Evolutionary conservation across 371 early-diverging fungal species (phyloP), one percentile per base, ranked within the genome.

Genomic region (Chytridiales sp.): DNA sequence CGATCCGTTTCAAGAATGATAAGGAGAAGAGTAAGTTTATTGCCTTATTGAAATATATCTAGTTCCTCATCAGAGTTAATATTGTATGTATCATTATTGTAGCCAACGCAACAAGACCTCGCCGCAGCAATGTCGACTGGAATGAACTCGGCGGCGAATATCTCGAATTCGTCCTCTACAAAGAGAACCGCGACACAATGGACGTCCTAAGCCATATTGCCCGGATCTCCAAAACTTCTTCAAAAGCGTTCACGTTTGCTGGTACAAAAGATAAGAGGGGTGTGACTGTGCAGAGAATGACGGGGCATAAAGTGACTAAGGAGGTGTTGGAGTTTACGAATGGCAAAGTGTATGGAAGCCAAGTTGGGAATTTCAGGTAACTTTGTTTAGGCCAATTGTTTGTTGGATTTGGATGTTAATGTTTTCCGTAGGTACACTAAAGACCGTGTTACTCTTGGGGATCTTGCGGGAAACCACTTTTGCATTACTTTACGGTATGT

Each of bases 211-310:
- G 61, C 62, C 29, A 40, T 57, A 55, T 82, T 78, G 56, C 67
- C 40, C 72, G 77, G 47, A 72, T 92, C 30, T 68, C 88, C 8
- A 80, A 72, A 9, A 49, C 40, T 9, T 34, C 27, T 21, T n/a
- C 71, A 0, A 85, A 86, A 36, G 64, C 69, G 19, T 85, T 97
- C 59, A 80, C 92, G 2, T 91, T 88, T 77, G 95, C 97, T 0
- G 99, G 99, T 13, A 99, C 93, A n/a, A 99, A 99, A 73, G 99
- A 99, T 76, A 91, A 90, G 58, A 87, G 97, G 38, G 99, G 89
- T 0, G 78, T 98, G 46, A 99, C 99, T 0, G 84, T 86, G 38
- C 99, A 99, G 72, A 73, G 83, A 47, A 86, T 95, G 47, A 89
- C 94, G 11, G 88, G 86, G 8, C 77, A 78, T 54, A 75, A 79